Conservation (phyloP, 192 early-diverging fungal genomes). For the Geranomyces michiganensis region DNA sequence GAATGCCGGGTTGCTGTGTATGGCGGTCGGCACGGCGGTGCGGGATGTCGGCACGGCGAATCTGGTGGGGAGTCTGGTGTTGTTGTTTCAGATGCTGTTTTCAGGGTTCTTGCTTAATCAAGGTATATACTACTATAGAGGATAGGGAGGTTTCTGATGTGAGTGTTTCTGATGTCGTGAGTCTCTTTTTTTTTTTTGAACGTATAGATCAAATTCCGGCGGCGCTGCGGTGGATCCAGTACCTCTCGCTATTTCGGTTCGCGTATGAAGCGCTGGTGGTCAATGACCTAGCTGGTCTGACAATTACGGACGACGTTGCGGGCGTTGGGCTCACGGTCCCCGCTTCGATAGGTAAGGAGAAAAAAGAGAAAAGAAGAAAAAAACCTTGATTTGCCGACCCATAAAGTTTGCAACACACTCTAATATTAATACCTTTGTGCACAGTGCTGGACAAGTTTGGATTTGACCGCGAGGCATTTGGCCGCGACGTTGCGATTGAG, state of each 20-base stretch:
- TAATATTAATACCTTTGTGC: too few species aligned
- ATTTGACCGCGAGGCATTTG: slow-evolving; percentile 42
- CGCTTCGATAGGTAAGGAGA: slow-evolving; percentile 19
- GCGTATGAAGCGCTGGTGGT: slow-evolving; percentile 74
- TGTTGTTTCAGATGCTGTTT: slow-evolving; percentile 80
- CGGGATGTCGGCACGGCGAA: slow-evolving; percentile 61
- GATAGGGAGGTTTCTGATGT: slow-evolving; percentile 1
- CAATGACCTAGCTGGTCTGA: slow-evolving; percentile 52
- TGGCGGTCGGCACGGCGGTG: slow-evolving; percentile 61
- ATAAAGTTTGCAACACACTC: too few species aligned
- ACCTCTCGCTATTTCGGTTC: slow-evolving; percentile 72
- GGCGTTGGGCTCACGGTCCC: slow-evolving; percentile 41
- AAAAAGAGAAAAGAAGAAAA: too few species aligned
- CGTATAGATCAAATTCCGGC: slow-evolving; percentile 56
- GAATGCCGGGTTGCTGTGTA: slow-evolving; percentile 62
- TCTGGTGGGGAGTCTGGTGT: slow-evolving; percentile 62
- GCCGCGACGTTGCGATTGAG: slow-evolving; percentile 39
- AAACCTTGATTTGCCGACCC: too few species aligned
- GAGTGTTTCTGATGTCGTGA: not conserved
- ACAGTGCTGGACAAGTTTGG: slow-evolving; percentile 51
- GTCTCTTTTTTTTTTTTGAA: not conserved
- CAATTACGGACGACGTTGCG: slow-evolving; percentile 43
- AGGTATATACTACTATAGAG: slow-evolving; percentile 25
- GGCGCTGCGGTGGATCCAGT: slow-evolving; percentile 68
- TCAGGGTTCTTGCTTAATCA: slow-evolving; percentile 74